Evolutionary conservation across 306 rosid species (phyloP).

Genomic region (peach (Prunus persica)): DNA sequence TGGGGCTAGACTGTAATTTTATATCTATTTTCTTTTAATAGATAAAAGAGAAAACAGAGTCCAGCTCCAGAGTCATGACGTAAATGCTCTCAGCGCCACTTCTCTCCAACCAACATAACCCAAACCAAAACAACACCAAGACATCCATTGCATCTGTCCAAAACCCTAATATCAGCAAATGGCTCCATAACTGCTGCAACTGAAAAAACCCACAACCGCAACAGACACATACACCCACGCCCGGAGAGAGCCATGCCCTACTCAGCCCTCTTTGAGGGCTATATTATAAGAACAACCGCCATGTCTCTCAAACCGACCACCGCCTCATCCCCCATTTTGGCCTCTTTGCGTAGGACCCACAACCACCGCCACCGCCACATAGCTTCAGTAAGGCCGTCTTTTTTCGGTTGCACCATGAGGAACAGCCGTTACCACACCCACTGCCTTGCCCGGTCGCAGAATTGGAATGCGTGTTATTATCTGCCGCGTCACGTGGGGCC

Average conservation of each 20-base stretch:
- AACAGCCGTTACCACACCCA: neutral
- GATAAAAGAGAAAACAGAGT: neutral
- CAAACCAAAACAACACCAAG: neutral
- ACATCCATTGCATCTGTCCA: neutral
- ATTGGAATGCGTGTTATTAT: conserved; percentile 1
- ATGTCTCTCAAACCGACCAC: conserved; percentile 32
- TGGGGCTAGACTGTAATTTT: neutral
- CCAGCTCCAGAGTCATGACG: neutral
- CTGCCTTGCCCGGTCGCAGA: neutral
- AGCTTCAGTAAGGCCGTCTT: conserved; percentile 10
- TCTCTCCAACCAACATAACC: conserved; percentile 5
- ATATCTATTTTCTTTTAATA: neutral
- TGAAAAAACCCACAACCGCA: neutral
- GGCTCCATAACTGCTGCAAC: conserved; percentile 20
- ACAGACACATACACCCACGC: neutral
- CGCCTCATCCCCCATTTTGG: neutral
- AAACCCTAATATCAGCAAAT: conserved; percentile 28
- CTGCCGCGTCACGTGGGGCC: conserved; percentile 16
- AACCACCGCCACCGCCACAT: neutral
- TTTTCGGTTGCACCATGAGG: conserved; percentile 17
- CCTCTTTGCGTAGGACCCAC: neutral
- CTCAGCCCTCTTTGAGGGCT: conserved; percentile 46
- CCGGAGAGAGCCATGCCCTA: conserved; percentile 31
- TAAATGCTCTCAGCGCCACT: conserved; percentile 15
- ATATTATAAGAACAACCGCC: conserved; percentile 32